These are phyloP conservation scores for Linderina pennispora DNA, from an alignment of 192 early-diverging fungal species.

Conservation along the genomic window DNA sequence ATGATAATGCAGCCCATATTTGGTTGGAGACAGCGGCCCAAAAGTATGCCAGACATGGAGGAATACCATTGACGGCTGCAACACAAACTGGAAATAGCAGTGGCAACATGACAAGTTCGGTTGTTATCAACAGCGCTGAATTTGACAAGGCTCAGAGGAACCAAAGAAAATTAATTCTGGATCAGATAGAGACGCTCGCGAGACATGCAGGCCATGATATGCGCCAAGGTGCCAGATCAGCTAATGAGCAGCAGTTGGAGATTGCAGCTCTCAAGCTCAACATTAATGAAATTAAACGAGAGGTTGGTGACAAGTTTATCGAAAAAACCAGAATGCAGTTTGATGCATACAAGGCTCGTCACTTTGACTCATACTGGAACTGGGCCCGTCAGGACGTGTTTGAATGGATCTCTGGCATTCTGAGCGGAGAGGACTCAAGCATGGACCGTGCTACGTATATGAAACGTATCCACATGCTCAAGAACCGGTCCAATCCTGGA, in stretches of 20 bases:
- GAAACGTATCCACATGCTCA: constrained; percentile 42
- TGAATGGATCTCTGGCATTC: constrained; percentile 64
- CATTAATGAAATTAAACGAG: constrained; percentile 68
- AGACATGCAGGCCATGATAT: constrained; percentile 76
- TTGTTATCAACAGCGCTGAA: constrained; percentile 80
- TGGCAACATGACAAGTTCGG: constrained; percentile 1
- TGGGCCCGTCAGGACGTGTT: constrained; percentile 61
- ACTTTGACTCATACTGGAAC: constrained; percentile 95
- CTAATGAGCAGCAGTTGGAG: constrained; percentile 55
- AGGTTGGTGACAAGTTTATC: constrained; percentile 73
- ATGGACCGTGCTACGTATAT: constrained; percentile 52
- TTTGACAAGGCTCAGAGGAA: constrained; percentile 72
- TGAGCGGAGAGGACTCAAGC: constrained; percentile 68
- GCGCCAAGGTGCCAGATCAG: constrained; percentile 58
- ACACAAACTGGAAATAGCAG: no score
- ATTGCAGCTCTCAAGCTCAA: constrained; percentile 59
- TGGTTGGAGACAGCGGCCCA: constrained; percentile 72
- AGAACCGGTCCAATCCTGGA: constrained; percentile 71
- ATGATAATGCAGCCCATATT: constrained; percentile 69
- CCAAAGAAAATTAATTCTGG: constrained; percentile 62
- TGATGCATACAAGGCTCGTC: constrained; percentile 72
- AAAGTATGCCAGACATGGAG: constrained; percentile 67
- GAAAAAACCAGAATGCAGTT: constrained; percentile 78
- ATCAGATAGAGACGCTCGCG: constrained; percentile 81
- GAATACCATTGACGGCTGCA: no score